Conservation (phyloP, 1,139 yeast genomes). For the Pichia sp. region DNA sequence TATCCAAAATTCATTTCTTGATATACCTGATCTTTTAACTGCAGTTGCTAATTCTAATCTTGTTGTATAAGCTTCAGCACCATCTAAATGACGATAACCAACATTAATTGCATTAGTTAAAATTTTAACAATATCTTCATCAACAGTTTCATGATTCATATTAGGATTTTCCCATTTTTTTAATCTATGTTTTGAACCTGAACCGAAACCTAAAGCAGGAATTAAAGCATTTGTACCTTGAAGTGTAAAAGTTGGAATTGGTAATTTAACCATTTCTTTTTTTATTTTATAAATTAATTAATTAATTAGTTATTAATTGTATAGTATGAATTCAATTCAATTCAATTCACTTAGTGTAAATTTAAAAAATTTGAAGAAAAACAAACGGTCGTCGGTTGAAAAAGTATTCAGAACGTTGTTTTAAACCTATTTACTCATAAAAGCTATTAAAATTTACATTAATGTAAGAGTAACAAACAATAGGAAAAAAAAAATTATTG, state of each 20-base stretch:
- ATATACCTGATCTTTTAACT: conserved; percentile 36
- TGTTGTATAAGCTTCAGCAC: conserved; percentile 56
- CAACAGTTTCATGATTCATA: conserved; percentile 23
- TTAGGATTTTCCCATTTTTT: conserved; percentile 35
- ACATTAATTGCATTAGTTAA: conserved; percentile 34
- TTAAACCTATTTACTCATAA: no score
- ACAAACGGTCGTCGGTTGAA: no score
- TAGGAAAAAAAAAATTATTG: no score
- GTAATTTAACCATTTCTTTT: not conserved
- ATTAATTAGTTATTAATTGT: no score
- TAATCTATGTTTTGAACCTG: conserved; percentile 58
- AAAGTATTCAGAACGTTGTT: no score
- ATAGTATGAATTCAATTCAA: no score
- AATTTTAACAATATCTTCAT: conserved; percentile 37
- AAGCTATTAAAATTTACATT: no score
- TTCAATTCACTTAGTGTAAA: no score
- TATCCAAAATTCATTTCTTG: conserved; percentile 46
- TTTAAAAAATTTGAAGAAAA: no score
- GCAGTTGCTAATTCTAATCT: conserved; percentile 52
- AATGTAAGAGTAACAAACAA: no score
- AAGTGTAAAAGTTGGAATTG: conserved; percentile 34
- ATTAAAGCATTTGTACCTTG: conserved; percentile 28
- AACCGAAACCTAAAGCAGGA: conserved; percentile 40
- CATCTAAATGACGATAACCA: conserved; percentile 49
- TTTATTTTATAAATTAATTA: no score